Conservation (phyloP, 2,329 filamentous ascomycete species). For the Neopestalotiopsis clavispora region DNA sequence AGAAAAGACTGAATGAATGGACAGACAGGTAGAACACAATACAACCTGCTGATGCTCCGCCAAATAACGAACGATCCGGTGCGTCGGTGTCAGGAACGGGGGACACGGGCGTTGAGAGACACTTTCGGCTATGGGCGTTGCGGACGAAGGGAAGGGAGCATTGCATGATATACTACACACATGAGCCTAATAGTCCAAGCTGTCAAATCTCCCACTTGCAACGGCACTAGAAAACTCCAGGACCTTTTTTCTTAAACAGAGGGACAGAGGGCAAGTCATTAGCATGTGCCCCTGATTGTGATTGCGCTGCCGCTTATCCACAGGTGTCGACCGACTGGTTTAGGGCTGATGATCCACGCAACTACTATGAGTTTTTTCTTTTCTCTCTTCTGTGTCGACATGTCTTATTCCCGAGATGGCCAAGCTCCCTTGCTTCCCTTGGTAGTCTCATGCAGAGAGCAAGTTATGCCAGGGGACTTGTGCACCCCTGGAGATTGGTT, state of each 20-base stretch:
- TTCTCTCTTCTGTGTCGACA: not conserved
- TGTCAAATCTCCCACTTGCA: not conserved
- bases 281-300: not conserved
- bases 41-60: not conserved
- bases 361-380: not conserved
- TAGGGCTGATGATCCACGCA: not conserved
- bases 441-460: not conserved
- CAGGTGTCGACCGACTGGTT: not conserved
- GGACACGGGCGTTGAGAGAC: not conserved
- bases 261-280: not conserved
- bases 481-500: not conserved
- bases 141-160: slow-evolving; percentile 1
- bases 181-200: not conserved
- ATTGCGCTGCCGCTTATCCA: not conserved
- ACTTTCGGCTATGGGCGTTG: not conserved
- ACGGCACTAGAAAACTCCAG: not conserved
- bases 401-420: not conserved
- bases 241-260: not conserved
- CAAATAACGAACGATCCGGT: not conserved
- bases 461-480: not conserved
- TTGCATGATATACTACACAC: not conserved
- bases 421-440: not conserved
- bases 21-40: no score
- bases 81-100: not conserved
- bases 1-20: not conserved